Conservation (phyloP, 192 early-diverging fungal genomes). For the Rhizophagus prolifer region DNA sequence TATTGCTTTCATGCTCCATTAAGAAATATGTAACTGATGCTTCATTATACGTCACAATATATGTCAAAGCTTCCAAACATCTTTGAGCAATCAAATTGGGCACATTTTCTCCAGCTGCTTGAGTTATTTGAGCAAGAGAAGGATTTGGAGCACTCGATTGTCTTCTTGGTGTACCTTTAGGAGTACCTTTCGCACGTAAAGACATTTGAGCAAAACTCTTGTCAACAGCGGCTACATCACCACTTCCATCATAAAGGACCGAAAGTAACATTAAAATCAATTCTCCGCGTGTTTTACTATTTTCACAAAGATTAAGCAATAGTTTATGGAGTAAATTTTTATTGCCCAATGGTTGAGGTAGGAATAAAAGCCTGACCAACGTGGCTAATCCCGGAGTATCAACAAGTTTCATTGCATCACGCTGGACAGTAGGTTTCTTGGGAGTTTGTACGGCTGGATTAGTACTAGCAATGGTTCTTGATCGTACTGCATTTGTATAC, state of each 20-base stretch:
- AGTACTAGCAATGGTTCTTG: constrained; percentile 36
- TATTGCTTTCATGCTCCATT: constrained; percentile 63
- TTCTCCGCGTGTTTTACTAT: constrained; percentile 80
- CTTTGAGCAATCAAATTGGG: constrained; percentile 91
- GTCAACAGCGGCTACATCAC: constrained; percentile 74
- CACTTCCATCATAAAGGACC: constrained; percentile 79
- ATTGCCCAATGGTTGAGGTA: constrained; percentile 74
- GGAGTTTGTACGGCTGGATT: constrained; percentile 20
- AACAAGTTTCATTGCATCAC: constrained; percentile 78
- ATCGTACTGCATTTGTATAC: constrained; percentile 30
- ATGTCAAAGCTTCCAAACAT: constrained; percentile 80
- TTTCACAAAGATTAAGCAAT: constrained; percentile 85
- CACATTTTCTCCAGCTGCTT: constrained; percentile 57
- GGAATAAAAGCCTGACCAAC: constrained; percentile 82
- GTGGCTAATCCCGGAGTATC: constrained; percentile 79
- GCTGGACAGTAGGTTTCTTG: constrained; percentile 46
- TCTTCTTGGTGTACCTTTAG: constrained; percentile 39
- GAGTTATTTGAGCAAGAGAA: constrained; percentile 31
- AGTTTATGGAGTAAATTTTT: constrained; percentile 64
- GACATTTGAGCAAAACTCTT: constrained; percentile 76
- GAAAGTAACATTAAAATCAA: constrained; percentile 83
- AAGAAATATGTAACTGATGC: constrained; percentile 78
- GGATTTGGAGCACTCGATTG: constrained; percentile 8
- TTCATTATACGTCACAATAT: constrained; percentile 77
- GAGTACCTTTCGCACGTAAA: constrained; percentile 55